These are phyloP conservation scores for Gloeophyllum trabeum DNA, from an alignment of 768 basidiomycete genomes.

Conservation along the genomic window DNA sequence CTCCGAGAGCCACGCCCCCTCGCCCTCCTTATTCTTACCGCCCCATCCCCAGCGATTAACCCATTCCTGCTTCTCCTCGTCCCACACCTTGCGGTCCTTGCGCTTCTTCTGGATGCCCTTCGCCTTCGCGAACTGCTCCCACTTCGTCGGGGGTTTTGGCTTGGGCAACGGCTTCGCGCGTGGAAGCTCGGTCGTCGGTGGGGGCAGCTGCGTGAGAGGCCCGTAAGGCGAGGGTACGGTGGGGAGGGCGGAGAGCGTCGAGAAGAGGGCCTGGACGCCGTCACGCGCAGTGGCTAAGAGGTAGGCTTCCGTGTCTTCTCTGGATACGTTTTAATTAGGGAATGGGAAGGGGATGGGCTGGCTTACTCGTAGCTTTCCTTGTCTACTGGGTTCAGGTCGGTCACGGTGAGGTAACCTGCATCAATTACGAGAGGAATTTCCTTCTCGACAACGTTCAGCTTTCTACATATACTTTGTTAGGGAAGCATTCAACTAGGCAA, in stretches of 20 bases:
- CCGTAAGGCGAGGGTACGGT: slow-evolving; percentile 67
- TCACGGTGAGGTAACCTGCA: slow-evolving; percentile 71
- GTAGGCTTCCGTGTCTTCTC: slow-evolving; percentile 70
- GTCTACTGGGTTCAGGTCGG: slow-evolving; percentile 83
- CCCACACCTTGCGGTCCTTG: slow-evolving; percentile 79
- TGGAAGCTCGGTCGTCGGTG: slow-evolving; percentile 68
- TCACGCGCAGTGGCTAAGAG: slow-evolving; percentile 72
- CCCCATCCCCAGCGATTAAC: slow-evolving; percentile 83
- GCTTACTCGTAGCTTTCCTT: slow-evolving; percentile 72
- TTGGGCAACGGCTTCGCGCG: slow-evolving; percentile 90
- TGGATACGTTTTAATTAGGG: slow-evolving; percentile 14
- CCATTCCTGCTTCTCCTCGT: slow-evolving; percentile 92
- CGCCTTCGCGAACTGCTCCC: slow-evolving; percentile 90
- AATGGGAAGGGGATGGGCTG: neutral
- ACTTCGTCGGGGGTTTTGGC: slow-evolving; percentile 88
- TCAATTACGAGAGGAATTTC: slow-evolving; percentile 76
- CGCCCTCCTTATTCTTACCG: slow-evolving; percentile 80
- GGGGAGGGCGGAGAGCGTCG: slow-evolving; percentile 75
- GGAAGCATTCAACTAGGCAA: no score
- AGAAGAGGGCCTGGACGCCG: slow-evolving; percentile 72
- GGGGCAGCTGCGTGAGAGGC: slow-evolving; percentile 72
- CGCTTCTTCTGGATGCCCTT: slow-evolving; percentile 84
- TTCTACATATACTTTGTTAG: slow-evolving; percentile 27
- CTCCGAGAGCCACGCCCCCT: slow-evolving; percentile 88
- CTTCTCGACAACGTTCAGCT: slow-evolving; percentile 62